Evolutionary conservation across 495 filamentous ascomycete species (phyloP), one percentile per base, ranked within the genome.

Genomic region (Cercophora sp.): DNA sequence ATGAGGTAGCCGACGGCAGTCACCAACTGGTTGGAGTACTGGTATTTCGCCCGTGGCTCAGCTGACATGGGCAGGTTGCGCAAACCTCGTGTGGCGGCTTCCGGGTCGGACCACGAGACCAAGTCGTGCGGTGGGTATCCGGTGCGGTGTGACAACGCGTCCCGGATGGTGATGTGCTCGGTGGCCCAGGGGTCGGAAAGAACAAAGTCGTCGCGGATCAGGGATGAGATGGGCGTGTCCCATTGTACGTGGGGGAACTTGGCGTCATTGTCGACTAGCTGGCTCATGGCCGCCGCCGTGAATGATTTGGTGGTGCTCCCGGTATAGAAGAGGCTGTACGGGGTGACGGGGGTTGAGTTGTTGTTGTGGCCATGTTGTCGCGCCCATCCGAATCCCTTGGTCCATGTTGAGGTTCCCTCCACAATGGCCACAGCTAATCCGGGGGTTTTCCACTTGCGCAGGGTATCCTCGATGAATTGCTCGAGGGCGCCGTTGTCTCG

Each of bases 181-280:
- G 78, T 80, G 1, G 62, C 58, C 43, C 68, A 70, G 9, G 65
- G 64, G 37, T 79, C 68, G 1, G 60, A 52, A 0, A 82, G 59
- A n/a, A 75, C 68, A 37, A 82, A 82, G 44, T 79, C 76, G 5
- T 76, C 74, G 4, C 61, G 70, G 19, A 82, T 72, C 6, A 80
- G 41, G 2, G 64, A 55, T 5, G 62, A 56, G 4, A 81, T 51
- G 2, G 72, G 69, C 0, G 75, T 78, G 2, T 64, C 57, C 77
- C 77, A 81, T 44, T 65, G 48, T 26, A 80, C 56, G 4, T 62
- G 54, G 20, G 40, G 40, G 22, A 43, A 43, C 6, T 27, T 22
- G 2, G 19, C 18, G 29, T 54, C 63, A 22, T 75, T 65, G 29
- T 76, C 66, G 15, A 80, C 66, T 1, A 69, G 58, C 10, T 76